Evolutionary conservation across 164 flowering plant genomes (phyloP).

Genomic region (Macadamia integrifolia): DNA sequence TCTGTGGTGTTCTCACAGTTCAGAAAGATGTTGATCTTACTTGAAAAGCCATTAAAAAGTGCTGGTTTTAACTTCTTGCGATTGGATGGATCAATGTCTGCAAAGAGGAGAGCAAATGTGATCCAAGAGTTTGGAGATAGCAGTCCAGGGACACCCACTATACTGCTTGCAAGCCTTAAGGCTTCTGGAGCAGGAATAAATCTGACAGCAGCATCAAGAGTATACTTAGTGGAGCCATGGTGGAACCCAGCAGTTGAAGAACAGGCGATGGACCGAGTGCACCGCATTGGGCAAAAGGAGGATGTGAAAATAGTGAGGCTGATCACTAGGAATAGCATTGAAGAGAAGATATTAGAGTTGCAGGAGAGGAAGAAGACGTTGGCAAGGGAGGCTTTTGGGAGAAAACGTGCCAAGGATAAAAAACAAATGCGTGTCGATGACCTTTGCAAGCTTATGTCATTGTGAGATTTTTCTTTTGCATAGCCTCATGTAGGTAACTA

Average conservation of each 20-base stretch:
- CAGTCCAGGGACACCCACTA: constrained; percentile 38
- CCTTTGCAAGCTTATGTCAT: constrained; percentile 49
- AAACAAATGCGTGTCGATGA: constrained; percentile 51
- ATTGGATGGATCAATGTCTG: constrained; percentile 78
- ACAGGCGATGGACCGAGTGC: constrained; percentile 94
- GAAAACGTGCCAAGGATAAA: constrained; percentile 32
- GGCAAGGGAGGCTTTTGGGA: constrained; percentile 61
- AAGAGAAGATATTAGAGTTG: constrained; percentile 74
- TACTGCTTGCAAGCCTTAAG: constrained; percentile 77
- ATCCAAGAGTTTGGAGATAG: constrained; percentile 48
- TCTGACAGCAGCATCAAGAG: constrained; percentile 76
- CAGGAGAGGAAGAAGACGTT: constrained; percentile 72
- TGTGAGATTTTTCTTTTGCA: constrained; percentile 26
- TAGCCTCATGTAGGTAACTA: not conserved
- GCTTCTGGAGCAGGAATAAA: constrained; percentile 81
- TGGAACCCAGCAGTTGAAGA: constrained; percentile 98
- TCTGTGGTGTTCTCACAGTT: constrained; percentile 90
- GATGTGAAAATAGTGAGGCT: constrained; percentile 75
- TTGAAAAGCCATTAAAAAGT: constrained; percentile 63
- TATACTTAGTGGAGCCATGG: constrained; percentile 89
- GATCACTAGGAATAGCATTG: constrained; percentile 65
- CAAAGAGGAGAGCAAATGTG: constrained; percentile 55
- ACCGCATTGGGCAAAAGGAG: constrained; percentile 79
- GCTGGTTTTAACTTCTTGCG: constrained; percentile 69
- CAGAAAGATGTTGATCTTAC: constrained; percentile 64